Evolutionary conservation across 2,329 filamentous ascomycete genomes (phyloP).

Genomic region (Pseudopithomyces maydicus): DNA sequence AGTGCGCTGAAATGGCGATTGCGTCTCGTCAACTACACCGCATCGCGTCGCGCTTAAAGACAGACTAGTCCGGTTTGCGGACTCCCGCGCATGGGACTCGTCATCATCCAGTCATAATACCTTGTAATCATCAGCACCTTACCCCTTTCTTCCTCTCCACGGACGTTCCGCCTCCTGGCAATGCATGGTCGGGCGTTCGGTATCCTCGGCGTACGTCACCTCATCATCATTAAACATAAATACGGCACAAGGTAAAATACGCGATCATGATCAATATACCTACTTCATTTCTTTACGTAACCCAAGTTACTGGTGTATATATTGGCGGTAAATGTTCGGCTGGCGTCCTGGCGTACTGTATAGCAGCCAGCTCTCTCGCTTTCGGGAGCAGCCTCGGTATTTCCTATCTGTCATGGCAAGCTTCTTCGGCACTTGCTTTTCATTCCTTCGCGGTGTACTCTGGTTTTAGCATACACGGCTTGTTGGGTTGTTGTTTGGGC

Average conservation of each 20-base stretch:
- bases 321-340: constrained; percentile 3
- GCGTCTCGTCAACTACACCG: background rate
- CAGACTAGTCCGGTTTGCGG: constrained; percentile 8
- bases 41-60: no score
- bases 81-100: constrained; percentile 13
- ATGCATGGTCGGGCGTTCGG: constrained; percentile 34
- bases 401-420: background rate
- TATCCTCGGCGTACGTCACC: constrained; percentile 34
- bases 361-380: constrained; percentile 2
- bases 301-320: constrained; percentile 13
- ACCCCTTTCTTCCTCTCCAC: constrained; percentile 20
- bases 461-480: background rate
- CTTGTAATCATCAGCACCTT: constrained; percentile 37
- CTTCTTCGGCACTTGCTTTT: constrained; percentile 1
- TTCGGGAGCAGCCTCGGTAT: background rate
- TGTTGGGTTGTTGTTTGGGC: background rate
- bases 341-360: constrained; percentile 14
- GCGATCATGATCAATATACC: constrained; percentile 7
- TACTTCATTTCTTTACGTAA: constrained; percentile 14
- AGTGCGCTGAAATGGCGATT: constrained; percentile 21
- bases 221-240: constrained; percentile 8
- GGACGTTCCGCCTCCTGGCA: constrained; percentile 24
- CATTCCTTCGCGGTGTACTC: constrained; percentile 3
- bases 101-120: constrained; percentile 19
- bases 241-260: constrained; percentile 5